Percentiles rank a stretch among this genome's conserved stretches.
Evolutionary conservation across 805 yeast genomes (phyloP).

Genomic region (Cyberlindnera suaveolens): DNA sequence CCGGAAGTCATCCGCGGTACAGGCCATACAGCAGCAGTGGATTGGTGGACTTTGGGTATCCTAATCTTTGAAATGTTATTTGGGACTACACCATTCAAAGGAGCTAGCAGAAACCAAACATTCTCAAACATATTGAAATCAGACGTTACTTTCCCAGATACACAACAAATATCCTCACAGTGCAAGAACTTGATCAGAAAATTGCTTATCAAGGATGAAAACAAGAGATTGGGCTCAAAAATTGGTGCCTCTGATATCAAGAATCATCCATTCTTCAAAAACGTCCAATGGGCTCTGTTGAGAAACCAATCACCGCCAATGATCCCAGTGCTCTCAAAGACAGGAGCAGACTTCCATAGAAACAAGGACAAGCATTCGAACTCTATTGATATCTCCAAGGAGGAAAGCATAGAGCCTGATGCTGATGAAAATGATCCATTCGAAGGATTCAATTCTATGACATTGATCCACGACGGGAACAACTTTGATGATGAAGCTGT

Average conservation of each 20-base stretch:
- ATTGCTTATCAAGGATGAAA: constrained; percentile 81
- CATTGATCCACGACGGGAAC: constrained; percentile 68
- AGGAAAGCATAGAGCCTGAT: constrained; percentile 19
- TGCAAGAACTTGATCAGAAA: constrained; percentile 80
- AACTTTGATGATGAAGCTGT: constrained; percentile 36
- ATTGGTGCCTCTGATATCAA: constrained; percentile 95
- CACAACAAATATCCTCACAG: constrained; percentile 56
- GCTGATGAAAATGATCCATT: constrained; percentile 59
- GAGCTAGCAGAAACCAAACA: constrained; percentile 80
- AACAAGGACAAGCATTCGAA: constrained; percentile 16
- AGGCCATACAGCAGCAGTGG: constrained; percentile 97
- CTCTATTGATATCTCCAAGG: constrained; percentile 26
- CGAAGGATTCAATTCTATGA: constrained; percentile 78
- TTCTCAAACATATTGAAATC: constrained; percentile 80
- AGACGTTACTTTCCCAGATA: constrained; percentile 76
- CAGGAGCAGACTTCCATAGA: constrained; percentile 45
- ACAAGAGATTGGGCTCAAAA: constrained; percentile 81
- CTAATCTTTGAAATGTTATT: constrained; percentile 89
- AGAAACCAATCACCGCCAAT: constrained; percentile 94
- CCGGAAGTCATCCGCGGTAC: constrained; percentile 97
- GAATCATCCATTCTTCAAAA: constrained; percentile 85
- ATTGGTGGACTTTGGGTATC: constrained; percentile 99
- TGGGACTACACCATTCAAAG: constrained; percentile 96
- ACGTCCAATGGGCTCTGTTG: constrained; percentile 89
- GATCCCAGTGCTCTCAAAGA: constrained; percentile 70